These are phyloP conservation scores for Salix koriyanagi DNA, from an alignment of 345 rosid genomes.

Conservation along the genomic window DNA sequence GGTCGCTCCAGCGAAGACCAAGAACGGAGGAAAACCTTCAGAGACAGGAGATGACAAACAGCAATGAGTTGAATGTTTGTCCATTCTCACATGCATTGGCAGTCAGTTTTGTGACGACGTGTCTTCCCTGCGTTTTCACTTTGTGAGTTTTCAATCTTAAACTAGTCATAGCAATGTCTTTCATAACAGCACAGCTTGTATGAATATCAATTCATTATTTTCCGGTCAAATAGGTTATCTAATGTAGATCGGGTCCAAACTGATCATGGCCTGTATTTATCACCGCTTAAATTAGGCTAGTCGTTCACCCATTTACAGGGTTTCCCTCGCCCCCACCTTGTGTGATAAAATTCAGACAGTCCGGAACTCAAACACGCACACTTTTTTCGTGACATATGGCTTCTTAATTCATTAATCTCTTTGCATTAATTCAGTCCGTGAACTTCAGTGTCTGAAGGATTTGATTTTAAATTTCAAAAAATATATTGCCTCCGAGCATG, in stretches of 20 bases:
- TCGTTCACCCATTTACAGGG: background rate
- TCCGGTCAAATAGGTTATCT: slow-evolving; percentile 8
- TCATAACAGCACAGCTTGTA: slow-evolving; percentile 11
- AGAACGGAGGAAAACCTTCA: slow-evolving; percentile 22
- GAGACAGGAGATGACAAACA: slow-evolving; percentile 34
- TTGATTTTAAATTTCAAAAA: background rate
- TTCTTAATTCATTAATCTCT: background rate
- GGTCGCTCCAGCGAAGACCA: slow-evolving; percentile 59
- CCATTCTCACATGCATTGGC: background rate
- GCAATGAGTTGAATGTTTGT: slow-evolving; percentile 19
- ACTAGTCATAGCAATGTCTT: slow-evolving; percentile 12
- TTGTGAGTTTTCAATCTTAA: background rate
- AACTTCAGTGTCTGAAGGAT: background rate
- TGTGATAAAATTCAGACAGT: background rate
- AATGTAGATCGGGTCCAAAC: slow-evolving; percentile 24
- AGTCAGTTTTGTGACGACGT: slow-evolving; percentile 2
- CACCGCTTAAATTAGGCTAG: slow-evolving; percentile 11
- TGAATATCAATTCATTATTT: slow-evolving; percentile 23
- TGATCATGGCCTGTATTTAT: slow-evolving; percentile 17
- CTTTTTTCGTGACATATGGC: background rate
- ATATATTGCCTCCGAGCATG: background rate
- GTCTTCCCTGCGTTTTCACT: background rate
- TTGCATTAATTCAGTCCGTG: background rate
- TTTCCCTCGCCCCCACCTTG: background rate
- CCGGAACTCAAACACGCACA: background rate